Percentiles rank a stretch among this genome's conserved stretches.
These are phyloP conservation scores for Phytomonas sp. DNA, from an alignment of 208 protist species.

Conservation along the genomic window DNA sequence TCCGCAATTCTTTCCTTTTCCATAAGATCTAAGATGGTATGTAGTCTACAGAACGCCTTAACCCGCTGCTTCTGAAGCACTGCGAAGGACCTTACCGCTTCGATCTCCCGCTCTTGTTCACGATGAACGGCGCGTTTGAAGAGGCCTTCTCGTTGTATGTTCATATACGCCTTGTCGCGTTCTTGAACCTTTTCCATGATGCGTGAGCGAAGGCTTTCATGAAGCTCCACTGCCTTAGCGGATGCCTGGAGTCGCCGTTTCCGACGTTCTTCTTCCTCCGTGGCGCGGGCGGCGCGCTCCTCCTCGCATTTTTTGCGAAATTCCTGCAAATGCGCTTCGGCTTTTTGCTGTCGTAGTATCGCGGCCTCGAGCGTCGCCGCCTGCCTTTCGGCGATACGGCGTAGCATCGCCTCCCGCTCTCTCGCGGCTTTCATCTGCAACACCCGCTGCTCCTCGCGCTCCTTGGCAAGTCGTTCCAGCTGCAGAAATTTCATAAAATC, in stretches of 20 bases:
- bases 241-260: constrained; percentile 27
- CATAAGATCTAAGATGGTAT: constrained; percentile 47
- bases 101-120: constrained; percentile 53
- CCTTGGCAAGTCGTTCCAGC: constrained; percentile 22
- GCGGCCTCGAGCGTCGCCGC: constrained; percentile 35
- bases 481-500: constrained; percentile 25
- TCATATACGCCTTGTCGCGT: constrained; percentile 21
- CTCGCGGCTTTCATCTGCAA: constrained; percentile 34
- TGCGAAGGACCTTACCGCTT: constrained; percentile 43
- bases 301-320: constrained; percentile 38
- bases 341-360: constrained; percentile 40
- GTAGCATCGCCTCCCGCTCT: constrained; percentile 35
- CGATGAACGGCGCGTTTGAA: constrained; percentile 8
- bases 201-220: constrained; percentile 22
- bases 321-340: constrained; percentile 34
- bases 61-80: constrained; percentile 55
- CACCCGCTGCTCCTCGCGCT: constrained; percentile 28
- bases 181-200: constrained; percentile 21
- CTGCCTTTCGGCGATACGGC: constrained; percentile 38
- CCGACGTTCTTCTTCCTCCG: constrained; percentile 32
- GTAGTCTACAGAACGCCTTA: constrained; percentile 66
- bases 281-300: constrained; percentile 19
- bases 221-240: constrained; percentile 20
- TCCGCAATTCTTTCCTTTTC: constrained; percentile 52
- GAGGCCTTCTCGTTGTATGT: background rate